Percentiles rank a stretch among this genome's conserved stretches.
Evolutionary conservation across 2,329 filamentous ascomycete genomes (phyloP).

Genomic region (Aspergillus persii): DNA sequence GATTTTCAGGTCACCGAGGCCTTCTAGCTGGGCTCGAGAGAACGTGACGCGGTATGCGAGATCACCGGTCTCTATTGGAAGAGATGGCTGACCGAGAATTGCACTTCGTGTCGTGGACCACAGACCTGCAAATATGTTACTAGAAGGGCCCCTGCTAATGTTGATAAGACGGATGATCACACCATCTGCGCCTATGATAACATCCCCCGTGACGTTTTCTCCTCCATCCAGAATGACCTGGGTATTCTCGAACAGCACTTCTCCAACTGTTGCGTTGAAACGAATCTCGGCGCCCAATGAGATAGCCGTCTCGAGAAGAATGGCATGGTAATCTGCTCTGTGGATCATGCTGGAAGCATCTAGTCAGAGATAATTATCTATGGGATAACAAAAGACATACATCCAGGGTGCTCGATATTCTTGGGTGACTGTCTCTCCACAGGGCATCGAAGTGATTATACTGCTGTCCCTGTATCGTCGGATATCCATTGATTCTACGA

Average conservation of each 20-base stretch:
- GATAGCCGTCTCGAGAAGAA: constrained; percentile 17
- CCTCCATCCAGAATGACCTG: constrained; percentile 8
- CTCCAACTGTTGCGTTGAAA: constrained; percentile 5
- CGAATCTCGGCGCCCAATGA: constrained; percentile 12
- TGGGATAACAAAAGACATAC: constrained; percentile 8
- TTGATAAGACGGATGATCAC: not conserved
- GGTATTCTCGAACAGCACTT: constrained; percentile 3
- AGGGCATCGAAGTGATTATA: constrained; percentile 19
- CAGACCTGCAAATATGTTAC: constrained; percentile 6
- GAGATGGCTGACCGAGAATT: constrained; percentile 39
- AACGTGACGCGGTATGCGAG: constrained; percentile 63
- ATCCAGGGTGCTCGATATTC: constrained; percentile 26
- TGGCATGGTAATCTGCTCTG: constrained; percentile 17
- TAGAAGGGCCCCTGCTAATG: not conserved
- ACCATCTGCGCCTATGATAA: constrained; percentile 22
- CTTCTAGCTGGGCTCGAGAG: constrained; percentile 45
- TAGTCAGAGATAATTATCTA: not conserved
- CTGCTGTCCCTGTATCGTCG: constrained; percentile 20
- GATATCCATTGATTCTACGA: constrained; percentile 15
- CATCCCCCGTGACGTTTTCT: constrained; percentile 13
- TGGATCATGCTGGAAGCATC: constrained; percentile 18
- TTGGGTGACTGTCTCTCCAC: constrained; percentile 17
- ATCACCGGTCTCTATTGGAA: constrained; percentile 58
- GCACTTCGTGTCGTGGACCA: constrained; percentile 13
- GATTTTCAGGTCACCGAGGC: constrained; percentile 38